These are phyloP conservation scores for Sedum album DNA, from an alignment of 164 flowering plant species.

Conservation along the genomic window DNA sequence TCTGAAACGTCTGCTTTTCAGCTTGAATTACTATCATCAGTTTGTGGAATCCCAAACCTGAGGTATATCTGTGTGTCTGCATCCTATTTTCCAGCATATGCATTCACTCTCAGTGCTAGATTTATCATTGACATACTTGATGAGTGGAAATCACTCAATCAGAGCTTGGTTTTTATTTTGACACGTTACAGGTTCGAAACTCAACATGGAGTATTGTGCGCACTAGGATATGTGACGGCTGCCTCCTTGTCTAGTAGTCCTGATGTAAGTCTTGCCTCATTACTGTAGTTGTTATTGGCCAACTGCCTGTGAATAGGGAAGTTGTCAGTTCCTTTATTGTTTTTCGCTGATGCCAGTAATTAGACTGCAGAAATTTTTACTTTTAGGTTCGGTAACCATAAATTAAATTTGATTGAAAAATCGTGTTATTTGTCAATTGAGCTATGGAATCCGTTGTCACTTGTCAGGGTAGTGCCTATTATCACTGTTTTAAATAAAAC, in stretches of 20 bases:
- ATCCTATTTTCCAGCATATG: not conserved
- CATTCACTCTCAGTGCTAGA: not conserved
- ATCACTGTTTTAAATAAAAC: not conserved
- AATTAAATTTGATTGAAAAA: too few species aligned
- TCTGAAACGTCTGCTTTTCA: conserved; percentile 47
- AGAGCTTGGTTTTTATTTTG: not conserved
- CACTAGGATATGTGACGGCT: conserved; percentile 79
- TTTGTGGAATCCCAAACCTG: conserved; percentile 35
- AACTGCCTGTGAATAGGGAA: not conserved
- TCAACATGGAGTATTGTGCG: conserved; percentile 74
- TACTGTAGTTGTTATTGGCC: not conserved
- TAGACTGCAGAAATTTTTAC: not conserved
- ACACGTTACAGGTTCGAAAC: conserved; percentile 61
- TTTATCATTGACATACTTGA: conserved; percentile 3
- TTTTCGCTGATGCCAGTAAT: not conserved
- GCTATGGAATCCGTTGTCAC: too few species aligned
- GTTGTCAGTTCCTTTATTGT: not conserved
- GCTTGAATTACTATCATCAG: conserved; percentile 40
- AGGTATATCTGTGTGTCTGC: conserved; percentile 35
- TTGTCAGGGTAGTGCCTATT: not conserved
- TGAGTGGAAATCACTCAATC: not conserved
- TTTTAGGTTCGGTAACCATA: not conserved
- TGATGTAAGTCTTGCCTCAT: conserved; percentile 37
- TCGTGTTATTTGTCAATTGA: too few species aligned
- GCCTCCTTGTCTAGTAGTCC: conserved; percentile 43